Base-by-base conservation (phyloP, 768 basidiomycete genomes). In the Boletus rubescentipes region DNA sequence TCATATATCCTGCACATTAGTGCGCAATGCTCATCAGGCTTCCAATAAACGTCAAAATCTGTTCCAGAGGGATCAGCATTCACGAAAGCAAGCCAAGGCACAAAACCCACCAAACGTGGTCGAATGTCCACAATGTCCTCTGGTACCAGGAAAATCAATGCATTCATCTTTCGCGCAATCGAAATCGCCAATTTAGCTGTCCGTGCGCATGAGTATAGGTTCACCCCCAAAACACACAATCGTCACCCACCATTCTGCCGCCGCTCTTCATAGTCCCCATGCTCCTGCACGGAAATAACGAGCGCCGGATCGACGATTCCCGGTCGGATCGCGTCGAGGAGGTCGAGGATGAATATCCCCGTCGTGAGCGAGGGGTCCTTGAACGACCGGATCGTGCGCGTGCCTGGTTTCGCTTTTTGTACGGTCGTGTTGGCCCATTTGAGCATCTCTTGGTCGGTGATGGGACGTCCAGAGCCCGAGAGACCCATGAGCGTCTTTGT, bases 131-230 rank as follows among this genome's bases (percentile, higher is more conserved):
- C 93, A 62, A 98, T 94, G 72, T 94, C 94, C 67, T 98, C 96
- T 0, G 96, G 94, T 0, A 98, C 96, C 54, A 98, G 75, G 81
- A 98, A 98, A 64, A 98, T 98, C 62, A 97, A 72, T 5, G 92
- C 91, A 49, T 93, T 91, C 87, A 95, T 87, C 81, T 98, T 98
- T 66, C 96, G 81, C n/a, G 96, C 95, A 62, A 98, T 98, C 3
- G 96, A 98, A 62, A 98, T 98, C 9, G 93, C 96, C 59, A 98
- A 73, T 82, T 98, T 98, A 15, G 95, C 95, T 97, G 58, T 35
- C 16, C 15, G 21, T 4, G 14, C 23, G 42, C 11, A 2, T 18
- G n/a, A n/a, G n/a, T n/a, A n/a, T n/a, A n/a, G n/a, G n/a, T n/a
- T n/a, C 49, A 0, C 3, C 0, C 29, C 14, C 7, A 49, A 58